These are phyloP conservation scores for Penicillium coprophilum DNA, from an alignment of 495 filamentous ascomycete genomes.

Conservation along the genomic window DNA sequence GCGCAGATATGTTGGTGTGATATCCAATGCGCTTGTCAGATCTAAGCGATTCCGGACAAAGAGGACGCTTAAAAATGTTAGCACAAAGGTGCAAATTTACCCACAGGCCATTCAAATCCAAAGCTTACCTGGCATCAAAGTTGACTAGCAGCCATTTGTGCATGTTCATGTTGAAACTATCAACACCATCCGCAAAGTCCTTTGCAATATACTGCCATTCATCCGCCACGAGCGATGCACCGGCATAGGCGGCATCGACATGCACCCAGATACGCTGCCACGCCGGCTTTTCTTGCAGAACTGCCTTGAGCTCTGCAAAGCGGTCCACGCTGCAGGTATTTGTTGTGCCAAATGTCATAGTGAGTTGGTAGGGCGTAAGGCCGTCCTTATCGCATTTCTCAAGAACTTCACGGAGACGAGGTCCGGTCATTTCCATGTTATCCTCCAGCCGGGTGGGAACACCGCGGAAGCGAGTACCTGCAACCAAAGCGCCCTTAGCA, in stretches of 20 bases:
- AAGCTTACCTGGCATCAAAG: conserved; percentile 73
- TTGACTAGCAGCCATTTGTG: conserved; percentile 97
- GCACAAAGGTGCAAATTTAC: background rate
- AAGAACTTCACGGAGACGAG: conserved; percentile 57
- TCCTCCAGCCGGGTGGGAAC: conserved; percentile 60
- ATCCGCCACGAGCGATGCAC: conserved; percentile 74
- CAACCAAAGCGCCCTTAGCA: conserved; percentile 83
- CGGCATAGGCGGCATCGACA: conserved; percentile 95
- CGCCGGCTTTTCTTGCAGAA: conserved; percentile 59
- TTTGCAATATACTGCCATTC: conserved; percentile 72
- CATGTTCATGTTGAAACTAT: conserved; percentile 94
- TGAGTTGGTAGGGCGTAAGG: conserved; percentile 82
- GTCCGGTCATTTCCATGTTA: conserved; percentile 70
- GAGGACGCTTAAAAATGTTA: conserved; percentile 55
- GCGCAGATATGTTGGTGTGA: conserved; percentile 79
- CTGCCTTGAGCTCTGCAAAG: conserved; percentile 65
- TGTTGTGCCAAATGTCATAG: conserved; percentile 84
- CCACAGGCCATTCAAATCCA: background rate
- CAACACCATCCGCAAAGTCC: conserved; percentile 62
- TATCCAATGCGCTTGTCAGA: conserved; percentile 74
- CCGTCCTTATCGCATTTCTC: conserved; percentile 61
- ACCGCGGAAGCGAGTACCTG: conserved; percentile 73
- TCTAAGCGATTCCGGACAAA: conserved; percentile 73
- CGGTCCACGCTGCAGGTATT: conserved; percentile 85
- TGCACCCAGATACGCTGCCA: conserved; percentile 80